These are phyloP conservation scores for Chrysopogon serrulatus DNA, from an alignment of 176 grass and related monocot genomes.

Conservation along the genomic window DNA sequence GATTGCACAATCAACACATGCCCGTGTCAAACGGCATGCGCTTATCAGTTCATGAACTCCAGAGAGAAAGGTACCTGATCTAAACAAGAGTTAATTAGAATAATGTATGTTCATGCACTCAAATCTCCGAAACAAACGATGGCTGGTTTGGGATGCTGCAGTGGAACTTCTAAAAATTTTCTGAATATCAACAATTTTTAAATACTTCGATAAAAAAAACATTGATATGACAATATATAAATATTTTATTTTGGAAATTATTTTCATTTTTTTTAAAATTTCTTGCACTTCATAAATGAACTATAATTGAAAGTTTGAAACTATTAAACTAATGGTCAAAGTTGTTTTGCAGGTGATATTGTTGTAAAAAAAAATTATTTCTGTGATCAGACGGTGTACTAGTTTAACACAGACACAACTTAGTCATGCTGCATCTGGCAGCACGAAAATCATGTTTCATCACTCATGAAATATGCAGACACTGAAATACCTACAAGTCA, in stretches of 20 bases:
- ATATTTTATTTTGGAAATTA: not conserved
- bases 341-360: not conserved
- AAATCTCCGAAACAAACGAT: not conserved
- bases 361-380: not conserved
- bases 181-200: not conserved
- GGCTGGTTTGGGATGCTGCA: not conserved
- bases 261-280: not conserved
- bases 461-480: not conserved
- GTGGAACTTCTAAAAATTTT: not conserved
- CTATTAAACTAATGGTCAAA: not conserved
- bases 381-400: not conserved
- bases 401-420: not conserved
- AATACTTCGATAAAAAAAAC: not conserved
- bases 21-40: constrained; percentile 64
- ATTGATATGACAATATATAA: not conserved
- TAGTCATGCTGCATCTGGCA: not conserved
- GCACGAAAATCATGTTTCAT: not conserved
- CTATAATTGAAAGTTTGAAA: not conserved
- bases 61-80: constrained; percentile 55
- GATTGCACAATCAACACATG: constrained; percentile 46
- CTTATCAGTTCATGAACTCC: constrained; percentile 72
- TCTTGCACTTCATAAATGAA: not conserved
- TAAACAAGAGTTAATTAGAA: constrained; percentile 4
- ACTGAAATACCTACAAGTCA: not conserved
- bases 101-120: not conserved